Percentiles rank a stretch among this genome's conserved stretches.
phyloP scores from a whole-genome alignment of 495 filamentous ascomycete genomes.

The Lasiosphaeria miniovina region DNA sequence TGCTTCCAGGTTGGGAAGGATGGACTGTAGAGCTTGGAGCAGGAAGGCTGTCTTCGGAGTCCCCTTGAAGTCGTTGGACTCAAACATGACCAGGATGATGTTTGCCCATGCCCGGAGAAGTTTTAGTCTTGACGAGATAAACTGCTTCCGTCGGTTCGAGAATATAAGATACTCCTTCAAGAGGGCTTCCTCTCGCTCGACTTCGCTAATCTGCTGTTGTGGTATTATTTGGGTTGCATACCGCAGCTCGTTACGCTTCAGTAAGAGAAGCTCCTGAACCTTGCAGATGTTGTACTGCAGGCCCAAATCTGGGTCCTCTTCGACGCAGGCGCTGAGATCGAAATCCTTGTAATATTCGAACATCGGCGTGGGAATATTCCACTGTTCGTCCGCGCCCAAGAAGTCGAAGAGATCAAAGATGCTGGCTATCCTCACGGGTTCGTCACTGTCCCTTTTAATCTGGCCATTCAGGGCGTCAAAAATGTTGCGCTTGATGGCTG shows the following conservation, averaged over 20 bases:
- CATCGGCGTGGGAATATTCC: slow-evolving; percentile 45
- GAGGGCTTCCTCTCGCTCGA: slow-evolving; percentile 55
- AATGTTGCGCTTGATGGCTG: slow-evolving; percentile 72
- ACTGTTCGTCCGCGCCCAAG: slow-evolving; percentile 62
- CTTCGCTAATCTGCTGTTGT: slow-evolving; percentile 53
- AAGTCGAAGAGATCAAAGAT: slow-evolving; percentile 96
- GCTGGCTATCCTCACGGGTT: slow-evolving; percentile 60
- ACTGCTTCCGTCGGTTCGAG: slow-evolving; percentile 61
- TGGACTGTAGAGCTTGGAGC: slow-evolving; percentile 76
- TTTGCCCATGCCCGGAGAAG: slow-evolving; percentile 78
- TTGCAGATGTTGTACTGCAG: slow-evolving; percentile 57
- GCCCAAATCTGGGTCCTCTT: slow-evolving; percentile 46
- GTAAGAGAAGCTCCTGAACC: slow-evolving; percentile 60
- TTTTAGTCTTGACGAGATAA: slow-evolving; percentile 56
- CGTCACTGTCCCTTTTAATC: slow-evolving; percentile 59
- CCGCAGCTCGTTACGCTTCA: slow-evolving; percentile 55
- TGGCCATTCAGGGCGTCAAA: slow-evolving; percentile 76
- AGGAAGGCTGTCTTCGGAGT: slow-evolving; percentile 69
- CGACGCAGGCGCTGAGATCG: slow-evolving; percentile 58
- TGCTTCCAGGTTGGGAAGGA: slow-evolving; percentile 78
- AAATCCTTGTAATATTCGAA: slow-evolving; percentile 58
- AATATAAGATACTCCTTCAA: slow-evolving; percentile 55
- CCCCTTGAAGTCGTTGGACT: slow-evolving; percentile 69
- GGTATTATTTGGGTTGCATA: slow-evolving; percentile 48
- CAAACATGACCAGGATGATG: slow-evolving; percentile 72